phyloP scores from a whole-genome alignment of 2,329 filamentous ascomycete genomes.

The Blastomyces gilchristii region DNA sequence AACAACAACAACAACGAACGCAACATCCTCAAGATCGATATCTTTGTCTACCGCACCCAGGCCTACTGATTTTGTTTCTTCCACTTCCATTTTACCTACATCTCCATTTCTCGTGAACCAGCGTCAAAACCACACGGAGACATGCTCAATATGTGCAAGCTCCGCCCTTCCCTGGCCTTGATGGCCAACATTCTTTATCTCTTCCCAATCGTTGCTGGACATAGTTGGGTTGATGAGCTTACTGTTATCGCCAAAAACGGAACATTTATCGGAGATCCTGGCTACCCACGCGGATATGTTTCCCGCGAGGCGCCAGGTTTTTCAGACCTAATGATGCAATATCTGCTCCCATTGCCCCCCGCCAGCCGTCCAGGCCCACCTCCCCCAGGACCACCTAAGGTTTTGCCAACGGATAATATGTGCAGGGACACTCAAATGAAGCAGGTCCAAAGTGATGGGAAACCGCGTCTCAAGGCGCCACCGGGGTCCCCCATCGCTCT shows the following conservation, averaged over 20 bases:
- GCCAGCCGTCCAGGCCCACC: conserved; percentile 19
- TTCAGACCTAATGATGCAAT: conserved; percentile 49
- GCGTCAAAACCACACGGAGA: background rate
- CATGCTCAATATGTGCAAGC: background rate
- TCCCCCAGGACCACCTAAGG: conserved; percentile 25
- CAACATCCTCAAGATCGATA: background rate
- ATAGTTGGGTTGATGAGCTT: conserved; percentile 76
- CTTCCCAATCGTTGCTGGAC: conserved; percentile 38
- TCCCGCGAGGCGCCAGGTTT: conserved; percentile 48
- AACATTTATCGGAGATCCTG: conserved; percentile 57
- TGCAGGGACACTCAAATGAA: conserved; percentile 56
- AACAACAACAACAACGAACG: background rate
- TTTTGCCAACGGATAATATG: conserved; percentile 46
- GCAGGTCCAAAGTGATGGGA: conserved; percentile 47
- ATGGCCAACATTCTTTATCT: conserved; percentile 22
- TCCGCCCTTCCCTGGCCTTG: conserved; percentile 4
- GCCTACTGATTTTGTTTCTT: background rate
- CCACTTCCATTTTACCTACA: background rate
- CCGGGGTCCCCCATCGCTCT: conserved; percentile 57
- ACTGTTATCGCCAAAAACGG: conserved; percentile 63
- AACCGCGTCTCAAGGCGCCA: conserved; percentile 51
- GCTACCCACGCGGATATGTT: conserved; percentile 64
- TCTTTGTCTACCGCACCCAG: background rate
- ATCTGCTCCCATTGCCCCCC: conserved; percentile 50
- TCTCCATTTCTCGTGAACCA: background rate